These are phyloP conservation scores for Talaromyces stipitatus DNA, from an alignment of 495 filamentous ascomycete genomes.

Conservation along the genomic window DNA sequence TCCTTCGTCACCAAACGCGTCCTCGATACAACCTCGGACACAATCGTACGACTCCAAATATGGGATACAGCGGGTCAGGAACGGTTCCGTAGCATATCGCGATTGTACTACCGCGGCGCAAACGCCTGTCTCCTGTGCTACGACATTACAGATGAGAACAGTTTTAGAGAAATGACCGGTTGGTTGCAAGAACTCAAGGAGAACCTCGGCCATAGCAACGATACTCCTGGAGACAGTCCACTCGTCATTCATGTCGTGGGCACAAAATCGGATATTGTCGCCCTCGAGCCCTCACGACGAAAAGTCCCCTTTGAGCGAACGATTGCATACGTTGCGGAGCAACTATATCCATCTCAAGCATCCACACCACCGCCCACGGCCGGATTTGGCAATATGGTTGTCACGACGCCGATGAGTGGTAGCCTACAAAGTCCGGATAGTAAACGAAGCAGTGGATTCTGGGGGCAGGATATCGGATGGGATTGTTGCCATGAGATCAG, in stretches of 20 bases:
- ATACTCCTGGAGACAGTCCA: constrained; percentile 36
- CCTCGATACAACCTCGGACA: constrained; percentile 72
- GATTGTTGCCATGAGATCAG: constrained; percentile 96
- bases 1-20: constrained; percentile 92
- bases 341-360: constrained; percentile 60
- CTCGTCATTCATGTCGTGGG: constrained; percentile 95
- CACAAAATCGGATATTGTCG: constrained; percentile 88
- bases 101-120: constrained; percentile 91
- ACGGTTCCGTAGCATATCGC: constrained; percentile 85
- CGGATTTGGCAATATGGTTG: constrained; percentile 16
- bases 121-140: constrained; percentile 95
- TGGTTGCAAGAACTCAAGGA: constrained; percentile 78
- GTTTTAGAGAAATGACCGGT: constrained; percentile 87
- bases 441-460: constrained; percentile 78
- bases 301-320: constrained; percentile 89
- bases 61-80: constrained; percentile 97
- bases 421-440: constrained; percentile 58
- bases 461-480: constrained; percentile 89
- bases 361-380: constrained; percentile 61
- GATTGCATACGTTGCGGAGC: constrained; percentile 89
- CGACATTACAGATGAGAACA: constrained; percentile 78
- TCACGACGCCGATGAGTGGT: constrained; percentile 18
- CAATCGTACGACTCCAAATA: constrained; percentile 76
- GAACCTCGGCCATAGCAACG: constrained; percentile 39
- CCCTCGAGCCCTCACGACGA: constrained; percentile 63